Percentiles rank a stretch among this genome's conserved stretches.
Conservation (phyloP, 1,139 yeast genomes). For the Saccharomyces hybrid region DNA sequence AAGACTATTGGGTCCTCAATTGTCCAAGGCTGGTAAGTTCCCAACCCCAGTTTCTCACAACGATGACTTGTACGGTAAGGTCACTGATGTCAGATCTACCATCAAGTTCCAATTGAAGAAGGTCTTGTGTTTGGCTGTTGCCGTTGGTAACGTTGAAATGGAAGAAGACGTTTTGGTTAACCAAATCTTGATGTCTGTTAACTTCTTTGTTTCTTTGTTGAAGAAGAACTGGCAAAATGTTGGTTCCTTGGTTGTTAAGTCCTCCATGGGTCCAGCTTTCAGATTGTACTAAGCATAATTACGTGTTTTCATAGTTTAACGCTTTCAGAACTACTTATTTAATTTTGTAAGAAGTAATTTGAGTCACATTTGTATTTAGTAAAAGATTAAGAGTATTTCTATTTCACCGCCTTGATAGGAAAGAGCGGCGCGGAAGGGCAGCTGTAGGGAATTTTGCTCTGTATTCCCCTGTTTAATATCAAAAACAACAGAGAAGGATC, state of each 20-base stretch:
- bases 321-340: slow-evolving; percentile 2
- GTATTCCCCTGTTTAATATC: neutral
- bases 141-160: slow-evolving; percentile 99
- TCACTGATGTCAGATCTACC: slow-evolving; percentile 97
- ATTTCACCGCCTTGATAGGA: neutral
- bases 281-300: slow-evolving; percentile 76
- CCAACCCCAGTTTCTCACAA: slow-evolving; percentile 99
- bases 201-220: slow-evolving; percentile 98
- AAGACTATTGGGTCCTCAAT: slow-evolving; percentile 99
- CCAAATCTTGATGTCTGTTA: slow-evolving; percentile 98
- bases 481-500: neutral
- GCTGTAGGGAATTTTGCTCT: neutral
- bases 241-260: slow-evolving; percentile 98
- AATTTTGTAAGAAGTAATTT: neutral
- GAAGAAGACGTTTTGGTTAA: slow-evolving; percentile 92
- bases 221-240: slow-evolving; percentile 99
- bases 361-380: slow-evolving; percentile 2
- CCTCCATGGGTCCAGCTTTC: slow-evolving; percentile 99
- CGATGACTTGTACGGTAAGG: slow-evolving; percentile 95
- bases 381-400: neutral
- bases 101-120: slow-evolving; percentile 99
- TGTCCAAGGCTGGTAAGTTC: slow-evolving; percentile 99
- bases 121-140: slow-evolving; percentile 88
- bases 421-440: neutral
- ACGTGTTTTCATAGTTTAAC: slow-evolving; percentile 2